A percentile compares a stretch with the other conserved stretches of the same genome.
phyloP scores from a whole-genome alignment of 148 eudicot species.

The Silene latifolia region DNA sequence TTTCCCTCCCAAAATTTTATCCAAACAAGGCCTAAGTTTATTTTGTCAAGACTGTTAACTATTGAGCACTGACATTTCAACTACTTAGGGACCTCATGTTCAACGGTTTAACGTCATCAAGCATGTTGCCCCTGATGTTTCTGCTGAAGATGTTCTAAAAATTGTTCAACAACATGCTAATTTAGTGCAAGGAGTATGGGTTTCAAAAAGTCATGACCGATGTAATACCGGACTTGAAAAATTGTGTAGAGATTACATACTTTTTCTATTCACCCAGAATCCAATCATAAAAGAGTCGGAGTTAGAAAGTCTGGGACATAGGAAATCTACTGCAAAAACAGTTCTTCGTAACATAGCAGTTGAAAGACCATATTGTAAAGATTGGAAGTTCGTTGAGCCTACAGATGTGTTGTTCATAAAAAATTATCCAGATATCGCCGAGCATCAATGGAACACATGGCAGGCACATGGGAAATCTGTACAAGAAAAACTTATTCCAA shows the following conservation, averaged over 20 bases:
- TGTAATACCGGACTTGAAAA: slow-evolving; percentile 23
- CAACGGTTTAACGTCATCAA: slow-evolving; percentile 59
- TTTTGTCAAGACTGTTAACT: neutral
- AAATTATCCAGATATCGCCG: slow-evolving; percentile 41
- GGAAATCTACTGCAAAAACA: slow-evolving; percentile 27
- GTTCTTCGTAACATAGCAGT: slow-evolving; percentile 52
- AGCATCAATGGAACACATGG: slow-evolving; percentile 50
- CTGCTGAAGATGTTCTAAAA: slow-evolving; percentile 53
- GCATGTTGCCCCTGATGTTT: slow-evolving; percentile 55
- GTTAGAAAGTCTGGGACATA: slow-evolving; percentile 21
- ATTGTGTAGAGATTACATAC: slow-evolving; percentile 49
- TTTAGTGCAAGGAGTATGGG: slow-evolving; percentile 91
- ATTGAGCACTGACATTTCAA: slow-evolving; percentile 1
- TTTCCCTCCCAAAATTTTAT: too few species aligned
- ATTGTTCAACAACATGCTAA: slow-evolving; percentile 47
- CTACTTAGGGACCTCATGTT: slow-evolving; percentile 54
- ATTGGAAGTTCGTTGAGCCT: slow-evolving; percentile 73
- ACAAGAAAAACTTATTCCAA: slow-evolving; percentile 5
- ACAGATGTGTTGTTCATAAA: slow-evolving; percentile 57
- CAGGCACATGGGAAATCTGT: slow-evolving; percentile 27
- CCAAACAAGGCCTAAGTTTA: neutral
- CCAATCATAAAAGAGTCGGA: slow-evolving; percentile 38
- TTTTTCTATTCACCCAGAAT: slow-evolving; percentile 52
- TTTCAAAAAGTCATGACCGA: slow-evolving; percentile 46
- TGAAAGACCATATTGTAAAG: slow-evolving; percentile 45